Evolutionary conservation across 2,329 filamentous ascomycete species (phyloP), one percentile per base, ranked within the genome.

Genomic region (Fusarium sp.): DNA sequence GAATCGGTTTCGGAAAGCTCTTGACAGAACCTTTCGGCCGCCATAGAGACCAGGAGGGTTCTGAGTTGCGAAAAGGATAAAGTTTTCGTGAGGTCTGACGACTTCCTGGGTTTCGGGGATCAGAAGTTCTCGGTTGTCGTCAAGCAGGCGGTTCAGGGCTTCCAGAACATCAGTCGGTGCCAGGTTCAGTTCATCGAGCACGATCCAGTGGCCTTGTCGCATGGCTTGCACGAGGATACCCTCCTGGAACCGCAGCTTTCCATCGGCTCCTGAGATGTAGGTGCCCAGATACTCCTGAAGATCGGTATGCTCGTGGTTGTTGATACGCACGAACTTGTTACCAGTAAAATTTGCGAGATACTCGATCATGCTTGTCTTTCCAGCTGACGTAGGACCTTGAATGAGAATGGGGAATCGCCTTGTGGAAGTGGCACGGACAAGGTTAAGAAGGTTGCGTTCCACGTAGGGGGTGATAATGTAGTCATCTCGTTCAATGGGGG

Each of bases 311-410:
- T 99, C 97, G 83, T 99, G 96, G 77, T 99, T 99, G 84, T 99
- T 99, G 86, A 99, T 99, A 69, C 96, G 91, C 50, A 99, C 95
- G 80, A 98, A 99, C 79, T 94, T 96, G 81, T 99, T 98, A 5
- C 97, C 96, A 34, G 95, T 98, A 64, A 94, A 93, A 79, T 97
- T 96, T n/a, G 97, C 96, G 40, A 99, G 88, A 80, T 98, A 98
- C 83, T 98, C 96, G 47, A 99, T 97, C 96, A 99, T 99, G 83
- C 96, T 98, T 0, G 96, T 99, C 84, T 99, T 99, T 73, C 96
- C 96, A 14, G 96, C 94, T 6, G 97, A 99, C 0, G 96, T 99
- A 14, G 97, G 96, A 5, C 96, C 96, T 82, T 99, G 96, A 22
- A 99, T 93, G 11, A 99, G 87, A 58, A 99, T 94, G 1, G 96